Evolutionary conservation across 345 rosid genomes (phyloP).

Genomic region (Mallotus nudiflorus): DNA sequence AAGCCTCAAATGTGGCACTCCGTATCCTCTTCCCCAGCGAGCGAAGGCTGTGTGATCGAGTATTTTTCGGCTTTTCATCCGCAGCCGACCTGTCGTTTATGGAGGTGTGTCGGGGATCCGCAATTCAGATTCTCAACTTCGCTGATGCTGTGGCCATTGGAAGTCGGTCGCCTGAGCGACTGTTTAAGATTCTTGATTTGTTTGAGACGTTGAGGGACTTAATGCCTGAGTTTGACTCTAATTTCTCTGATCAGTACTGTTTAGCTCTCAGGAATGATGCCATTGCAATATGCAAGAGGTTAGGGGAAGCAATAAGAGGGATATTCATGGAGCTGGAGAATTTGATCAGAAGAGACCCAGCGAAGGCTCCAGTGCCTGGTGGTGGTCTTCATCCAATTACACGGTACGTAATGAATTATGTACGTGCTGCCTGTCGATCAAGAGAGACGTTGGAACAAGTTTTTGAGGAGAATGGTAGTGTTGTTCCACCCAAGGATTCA

Average conservation of each 20-base stretch:
- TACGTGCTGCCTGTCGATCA: constrained; percentile 82
- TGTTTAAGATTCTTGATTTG: constrained; percentile 57
- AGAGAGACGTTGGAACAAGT: constrained; percentile 73
- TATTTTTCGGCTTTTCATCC: constrained; percentile 68
- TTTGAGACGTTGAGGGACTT: neutral
- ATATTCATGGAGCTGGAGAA: constrained; percentile 95
- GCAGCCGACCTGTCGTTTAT: constrained; percentile 81
- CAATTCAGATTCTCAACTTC: constrained; percentile 60
- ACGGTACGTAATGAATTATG: constrained; percentile 87
- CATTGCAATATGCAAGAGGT: constrained; percentile 61
- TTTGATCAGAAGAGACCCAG: constrained; percentile 80
- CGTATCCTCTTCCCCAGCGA: constrained; percentile 90
- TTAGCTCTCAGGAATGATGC: constrained; percentile 53
- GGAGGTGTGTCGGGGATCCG: constrained; percentile 58
- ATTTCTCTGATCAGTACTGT: neutral
- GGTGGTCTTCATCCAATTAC: constrained; percentile 89
- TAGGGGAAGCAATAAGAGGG: constrained; percentile 78
- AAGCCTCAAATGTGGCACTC: constrained; percentile 67
- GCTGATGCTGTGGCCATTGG: constrained; percentile 79
- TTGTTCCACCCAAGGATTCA: constrained; percentile 25
- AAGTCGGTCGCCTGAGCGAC: constrained; percentile 78
- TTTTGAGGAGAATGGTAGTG: constrained; percentile 56
- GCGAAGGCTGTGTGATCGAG: constrained; percentile 84
- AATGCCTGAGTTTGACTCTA: neutral
- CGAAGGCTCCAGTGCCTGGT: constrained; percentile 73